Conservation (phyloP, 2,329 filamentous ascomycete genomes). For the Talaromyces sp. region DNA sequence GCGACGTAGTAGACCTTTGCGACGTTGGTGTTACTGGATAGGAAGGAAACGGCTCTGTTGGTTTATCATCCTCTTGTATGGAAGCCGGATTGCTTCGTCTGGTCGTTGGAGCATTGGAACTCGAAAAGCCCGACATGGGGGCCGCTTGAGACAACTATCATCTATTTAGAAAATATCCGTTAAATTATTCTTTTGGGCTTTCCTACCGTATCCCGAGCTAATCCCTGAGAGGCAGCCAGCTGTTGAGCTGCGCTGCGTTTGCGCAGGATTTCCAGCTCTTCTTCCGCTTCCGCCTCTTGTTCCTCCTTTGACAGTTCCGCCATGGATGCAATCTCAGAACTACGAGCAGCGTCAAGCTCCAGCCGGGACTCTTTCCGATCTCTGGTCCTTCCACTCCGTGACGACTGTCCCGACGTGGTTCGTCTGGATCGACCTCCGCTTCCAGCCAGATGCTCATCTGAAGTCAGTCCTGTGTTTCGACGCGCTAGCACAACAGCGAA, state of each 20-base stretch:
- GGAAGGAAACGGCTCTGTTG: slow-evolving; percentile 32
- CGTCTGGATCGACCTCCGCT: slow-evolving; percentile 54
- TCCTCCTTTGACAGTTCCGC: slow-evolving; percentile 56
- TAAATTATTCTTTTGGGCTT: neutral
- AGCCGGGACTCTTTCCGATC: slow-evolving; percentile 28
- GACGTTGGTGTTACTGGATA: slow-evolving; percentile 23
- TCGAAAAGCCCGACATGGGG: slow-evolving; percentile 3
- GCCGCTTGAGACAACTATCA: neutral
- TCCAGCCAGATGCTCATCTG: slow-evolving; percentile 58
- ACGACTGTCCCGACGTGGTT: slow-evolving; percentile 40
- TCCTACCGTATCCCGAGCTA: slow-evolving; percentile 35
- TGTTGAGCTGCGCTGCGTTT: slow-evolving; percentile 52
- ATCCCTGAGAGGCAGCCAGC: slow-evolving; percentile 51
- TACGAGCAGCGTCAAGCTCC: slow-evolving; percentile 27
- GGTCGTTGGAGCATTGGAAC: neutral
- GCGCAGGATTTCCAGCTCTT: slow-evolving; percentile 52
- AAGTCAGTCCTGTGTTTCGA: slow-evolving; percentile 53
- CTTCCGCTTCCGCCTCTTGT: slow-evolving; percentile 47
- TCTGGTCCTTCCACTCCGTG: slow-evolving; percentile 36
- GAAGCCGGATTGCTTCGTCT: slow-evolving; percentile 12
- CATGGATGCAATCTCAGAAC: slow-evolving; percentile 43
- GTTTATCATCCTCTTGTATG: slow-evolving; percentile 17
- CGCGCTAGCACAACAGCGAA: slow-evolving; percentile 78
- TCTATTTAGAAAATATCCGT: neutral
- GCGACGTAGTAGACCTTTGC: slow-evolving; percentile 1